Evolutionary conservation across 768 basidiomycete species (phyloP), one percentile per base, ranked within the genome.

Genomic region (Phlebiopsis gigantea): DNA sequence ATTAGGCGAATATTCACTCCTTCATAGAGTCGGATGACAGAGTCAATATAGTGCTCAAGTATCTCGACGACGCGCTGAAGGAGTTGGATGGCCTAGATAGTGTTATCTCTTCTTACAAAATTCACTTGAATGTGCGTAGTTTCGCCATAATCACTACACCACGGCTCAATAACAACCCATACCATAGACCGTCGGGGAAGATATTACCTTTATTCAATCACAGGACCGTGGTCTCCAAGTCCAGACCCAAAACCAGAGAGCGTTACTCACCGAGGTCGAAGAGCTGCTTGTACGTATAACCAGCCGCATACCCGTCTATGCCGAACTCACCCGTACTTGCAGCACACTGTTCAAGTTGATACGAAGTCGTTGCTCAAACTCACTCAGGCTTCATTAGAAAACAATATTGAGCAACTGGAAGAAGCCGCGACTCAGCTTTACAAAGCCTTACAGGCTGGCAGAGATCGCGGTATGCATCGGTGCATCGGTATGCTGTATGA

Each of bases 221-320:
- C 96, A 98, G 70, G 94, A 96, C 68, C 83, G 95, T 46, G 97
- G 97, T 61, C 75, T 99, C 31, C 97, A 99, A 71, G 94, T 98
- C 3, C 96, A 98, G 66, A 98, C 88, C 8, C 93, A 96, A 66
- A 99, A 98, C 64, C 96, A 98, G 69, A 81, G 87, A 22, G 84
- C 86, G 15, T 77, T 99, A 8, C 72, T 98, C 42, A 77, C 74
- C 29, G 97, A 98, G 68, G 73, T 99, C 10, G 87, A 95, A 69
- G 90, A 91, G 64, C 76, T 99, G 22, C 73, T 98, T 65, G 95
- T 90, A 62, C 25, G 55, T 51, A 19, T 61, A 22, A 41, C 22
- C 21, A 26, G n/a, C n/a, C n/a, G n/a, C n/a, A n/a, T n/a, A n/a
- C n/a, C n/a, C n/a, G n/a, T n/a, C n/a, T n/a, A n/a, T n/a, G n/a